Evolutionary conservation across 129 eudicot species (phyloP).

Genomic region (Flaveria trinervia): DNA sequence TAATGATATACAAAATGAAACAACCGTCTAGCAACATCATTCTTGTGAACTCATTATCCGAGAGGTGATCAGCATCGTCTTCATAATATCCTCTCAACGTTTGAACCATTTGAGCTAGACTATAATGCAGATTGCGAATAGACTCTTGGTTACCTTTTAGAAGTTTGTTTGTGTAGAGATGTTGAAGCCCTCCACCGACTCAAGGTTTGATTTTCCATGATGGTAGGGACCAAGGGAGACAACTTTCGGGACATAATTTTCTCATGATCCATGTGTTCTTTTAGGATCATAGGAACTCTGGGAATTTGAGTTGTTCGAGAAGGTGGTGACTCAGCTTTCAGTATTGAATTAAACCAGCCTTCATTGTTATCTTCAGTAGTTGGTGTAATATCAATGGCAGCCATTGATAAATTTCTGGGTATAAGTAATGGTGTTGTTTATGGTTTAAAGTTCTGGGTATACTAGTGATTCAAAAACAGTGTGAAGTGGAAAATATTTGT

Average conservation of each 20-base stretch:
- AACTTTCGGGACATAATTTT: conserved; percentile 37
- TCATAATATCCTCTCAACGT: conserved; percentile 23
- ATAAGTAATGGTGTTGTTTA: not conserved
- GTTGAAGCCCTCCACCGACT: conserved; percentile 27
- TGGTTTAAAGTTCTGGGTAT: not conserved
- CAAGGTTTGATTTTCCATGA: conserved; percentile 29
- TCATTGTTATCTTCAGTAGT: not conserved
- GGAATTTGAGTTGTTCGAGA: conserved; percentile 19
- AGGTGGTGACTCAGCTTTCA: conserved; percentile 2
- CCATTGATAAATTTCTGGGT: not conserved
- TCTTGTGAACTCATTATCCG: conserved; percentile 24
- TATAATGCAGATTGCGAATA: conserved; percentile 18
- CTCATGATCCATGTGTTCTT: conserved; percentile 18
- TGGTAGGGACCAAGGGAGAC: conserved; percentile 50
- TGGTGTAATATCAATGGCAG: not conserved
- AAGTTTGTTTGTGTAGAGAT: conserved; percentile 19
- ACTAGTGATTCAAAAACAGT: not conserved
- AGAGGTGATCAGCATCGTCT: not conserved
- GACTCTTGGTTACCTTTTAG: not conserved
- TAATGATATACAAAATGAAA: conserved; percentile 32
- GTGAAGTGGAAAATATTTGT: no score
- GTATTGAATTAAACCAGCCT: conserved; percentile 25
- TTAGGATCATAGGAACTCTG: conserved; percentile 29
- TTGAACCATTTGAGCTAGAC: conserved; percentile 11
- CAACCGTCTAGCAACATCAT: conserved; percentile 50